A percentile compares a stretch with the other conserved stretches of the same genome.
phyloP scores from a whole-genome alignment of 495 filamentous ascomycete species.

The Elaphomyces granulatus region DNA sequence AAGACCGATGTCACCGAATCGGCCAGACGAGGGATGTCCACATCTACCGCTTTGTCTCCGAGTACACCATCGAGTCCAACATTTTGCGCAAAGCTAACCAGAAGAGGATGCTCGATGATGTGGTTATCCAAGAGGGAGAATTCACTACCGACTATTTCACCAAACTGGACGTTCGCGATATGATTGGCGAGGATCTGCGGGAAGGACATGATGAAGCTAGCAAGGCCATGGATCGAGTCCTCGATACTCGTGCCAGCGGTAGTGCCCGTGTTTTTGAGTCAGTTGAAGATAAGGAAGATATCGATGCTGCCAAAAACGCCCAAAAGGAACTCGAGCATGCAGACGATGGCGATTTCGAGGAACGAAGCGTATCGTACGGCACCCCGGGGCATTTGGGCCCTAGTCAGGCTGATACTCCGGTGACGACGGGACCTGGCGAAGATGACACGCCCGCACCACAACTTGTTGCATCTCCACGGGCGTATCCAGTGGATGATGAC shows the following conservation, averaged over 20 bases:
- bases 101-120: slow-evolving; percentile 94
- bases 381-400: slow-evolving; percentile 14
- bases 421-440: slow-evolving; percentile 11
- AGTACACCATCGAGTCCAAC: slow-evolving; percentile 98
- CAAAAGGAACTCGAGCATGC: slow-evolving; percentile 76
- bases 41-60: slow-evolving; percentile 92
- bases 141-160: slow-evolving; percentile 98
- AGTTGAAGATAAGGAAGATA: slow-evolving; percentile 88
- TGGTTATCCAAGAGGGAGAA: slow-evolving; percentile 96
- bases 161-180: slow-evolving; percentile 53
- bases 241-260: slow-evolving; percentile 42
- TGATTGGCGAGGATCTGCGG: slow-evolving; percentile 45
- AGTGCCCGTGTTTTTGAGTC: slow-evolving; percentile 56
- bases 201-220: slow-evolving; percentile 49
- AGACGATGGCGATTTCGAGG: slow-evolving; percentile 86
- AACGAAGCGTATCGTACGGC: slow-evolving; percentile 40
- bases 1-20: slow-evolving; percentile 95
- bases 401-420: slow-evolving; percentile 19
- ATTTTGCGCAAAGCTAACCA: slow-evolving; percentile 93
- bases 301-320: slow-evolving; percentile 68
- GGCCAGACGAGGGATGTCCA: slow-evolving; percentile 97
- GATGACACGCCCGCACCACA: slow-evolving; percentile 9
- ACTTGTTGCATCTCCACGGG: slow-evolving; percentile 3
- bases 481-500: slow-evolving; percentile 18
- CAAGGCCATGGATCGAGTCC: slow-evolving; percentile 75